phyloP scores from a whole-genome alignment of 108 stramenopile genomes.

The Cyclotella cryptica region DNA sequence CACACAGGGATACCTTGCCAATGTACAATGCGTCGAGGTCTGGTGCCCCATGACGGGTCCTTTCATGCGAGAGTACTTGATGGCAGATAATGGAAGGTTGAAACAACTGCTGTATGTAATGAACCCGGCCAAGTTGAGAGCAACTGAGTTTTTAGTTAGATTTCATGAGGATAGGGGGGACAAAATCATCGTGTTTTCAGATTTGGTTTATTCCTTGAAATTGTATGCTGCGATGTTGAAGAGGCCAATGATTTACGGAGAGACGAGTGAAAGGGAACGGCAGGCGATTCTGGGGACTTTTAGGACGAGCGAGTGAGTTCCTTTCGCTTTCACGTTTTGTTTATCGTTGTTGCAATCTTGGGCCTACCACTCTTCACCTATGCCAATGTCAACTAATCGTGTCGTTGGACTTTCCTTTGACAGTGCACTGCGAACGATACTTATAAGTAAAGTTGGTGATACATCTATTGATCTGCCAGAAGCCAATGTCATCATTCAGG shows the following conservation, averaged over 20 bases:
- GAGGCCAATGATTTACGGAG: constrained; percentile 94
- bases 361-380: no score
- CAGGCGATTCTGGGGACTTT: constrained; percentile 93
- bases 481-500: constrained; percentile 99
- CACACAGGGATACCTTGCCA: constrained; percentile 94
- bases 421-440: constrained; percentile 90
- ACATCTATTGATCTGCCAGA: constrained; percentile 99
- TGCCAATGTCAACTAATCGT: no score
- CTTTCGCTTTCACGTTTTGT: neutral
- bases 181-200: constrained; percentile 98
- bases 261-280: constrained; percentile 94
- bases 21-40: constrained; percentile 98
- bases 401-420: neutral
- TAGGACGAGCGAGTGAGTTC: constrained; percentile 72
- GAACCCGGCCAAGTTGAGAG: constrained; percentile 97
- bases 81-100: constrained; percentile 71
- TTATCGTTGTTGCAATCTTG: neutral
- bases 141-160: constrained; percentile 90
- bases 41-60: constrained; percentile 99
- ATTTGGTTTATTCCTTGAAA: constrained; percentile 93
- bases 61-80: constrained; percentile 97
- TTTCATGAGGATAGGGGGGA: constrained; percentile 96
- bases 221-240: constrained; percentile 88
- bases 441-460: constrained; percentile 97
- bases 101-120: constrained; percentile 96